Conservation (phyloP, 177 flowering plant species). For the Vitis hybrid region DNA sequence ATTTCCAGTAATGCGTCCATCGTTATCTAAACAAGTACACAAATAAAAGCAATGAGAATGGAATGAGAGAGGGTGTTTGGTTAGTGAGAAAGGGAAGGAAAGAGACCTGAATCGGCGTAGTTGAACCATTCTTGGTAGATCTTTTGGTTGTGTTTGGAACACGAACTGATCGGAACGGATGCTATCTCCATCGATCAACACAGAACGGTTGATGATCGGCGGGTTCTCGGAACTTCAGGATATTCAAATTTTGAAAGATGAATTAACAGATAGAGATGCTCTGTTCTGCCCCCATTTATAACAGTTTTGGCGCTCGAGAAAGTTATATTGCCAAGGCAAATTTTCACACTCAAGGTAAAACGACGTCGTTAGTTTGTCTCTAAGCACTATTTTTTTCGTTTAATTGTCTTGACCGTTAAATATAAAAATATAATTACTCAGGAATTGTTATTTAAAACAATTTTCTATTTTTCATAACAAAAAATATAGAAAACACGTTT, state of each 20-base stretch:
- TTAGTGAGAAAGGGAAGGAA: neutral
- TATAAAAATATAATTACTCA: too few species aligned
- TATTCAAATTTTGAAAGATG: neutral
- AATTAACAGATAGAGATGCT: neutral
- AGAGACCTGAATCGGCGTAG: slow-evolving; percentile 74
- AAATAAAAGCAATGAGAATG: neutral
- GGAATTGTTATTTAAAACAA: rapidly evolving
- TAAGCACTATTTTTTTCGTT: too few species aligned
- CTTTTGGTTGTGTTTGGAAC: slow-evolving; percentile 72
- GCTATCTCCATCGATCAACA: slow-evolving; percentile 47
- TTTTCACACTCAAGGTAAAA: too few species aligned
- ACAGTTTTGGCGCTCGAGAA: slow-evolving; percentile 15
- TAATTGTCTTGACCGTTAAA: too few species aligned
- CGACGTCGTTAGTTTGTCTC: too few species aligned
- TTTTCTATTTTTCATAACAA: too few species aligned
- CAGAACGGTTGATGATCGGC: neutral
- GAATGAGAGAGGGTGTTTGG: neutral
- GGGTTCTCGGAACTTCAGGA: neutral
- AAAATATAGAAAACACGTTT: too few species aligned
- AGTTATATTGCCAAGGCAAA: neutral
- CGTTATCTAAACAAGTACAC: slow-evolving; percentile 53
- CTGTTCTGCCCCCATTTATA: slow-evolving; percentile 4
- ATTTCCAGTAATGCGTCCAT: slow-evolving; percentile 81
- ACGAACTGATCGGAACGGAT: slow-evolving; percentile 38
- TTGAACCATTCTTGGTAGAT: slow-evolving; percentile 84